Conservation (phyloP, 345 rosid species). For the Eucalyptus urophylla region DNA sequence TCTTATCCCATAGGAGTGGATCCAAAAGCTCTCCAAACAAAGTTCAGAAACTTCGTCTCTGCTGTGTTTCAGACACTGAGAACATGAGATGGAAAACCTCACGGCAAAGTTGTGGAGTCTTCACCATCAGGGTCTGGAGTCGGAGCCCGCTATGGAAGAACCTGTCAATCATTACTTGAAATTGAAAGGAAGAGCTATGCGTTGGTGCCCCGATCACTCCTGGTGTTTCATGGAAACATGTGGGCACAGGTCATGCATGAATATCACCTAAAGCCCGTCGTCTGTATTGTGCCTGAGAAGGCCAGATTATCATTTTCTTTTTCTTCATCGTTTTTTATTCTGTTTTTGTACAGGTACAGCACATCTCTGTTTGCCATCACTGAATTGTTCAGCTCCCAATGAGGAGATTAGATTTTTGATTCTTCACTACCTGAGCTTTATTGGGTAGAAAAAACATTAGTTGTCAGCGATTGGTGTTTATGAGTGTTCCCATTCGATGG, state of each 20-base stretch:
- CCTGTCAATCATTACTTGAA: neutral
- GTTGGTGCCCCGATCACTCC: neutral
- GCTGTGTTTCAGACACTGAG: neutral
- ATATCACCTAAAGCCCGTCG: neutral
- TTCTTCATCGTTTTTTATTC: neutral
- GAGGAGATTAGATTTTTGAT: neutral
- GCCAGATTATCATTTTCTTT: neutral
- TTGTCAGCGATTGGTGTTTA: neutral
- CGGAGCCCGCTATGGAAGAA: neutral
- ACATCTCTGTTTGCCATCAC: neutral
- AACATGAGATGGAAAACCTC: neutral
- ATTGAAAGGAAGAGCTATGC: neutral
- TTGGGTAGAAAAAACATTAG: neutral
- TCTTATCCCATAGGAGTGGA: neutral
- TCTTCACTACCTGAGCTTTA: neutral
- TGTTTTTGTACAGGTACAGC: neutral
- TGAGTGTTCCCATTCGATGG: neutral
- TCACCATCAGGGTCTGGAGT: neutral
- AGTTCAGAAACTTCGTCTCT: neutral
- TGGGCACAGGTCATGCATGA: neutral
- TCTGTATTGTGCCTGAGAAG: neutral
- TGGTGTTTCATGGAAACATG: too few relatives aligned
- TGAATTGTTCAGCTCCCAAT: neutral
- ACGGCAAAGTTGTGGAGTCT: neutral
- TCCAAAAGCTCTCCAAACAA: neutral